phyloP scores from a whole-genome alignment of 1,284 basidiomycete genomes.

The Nidula niveotomentosa region DNA sequence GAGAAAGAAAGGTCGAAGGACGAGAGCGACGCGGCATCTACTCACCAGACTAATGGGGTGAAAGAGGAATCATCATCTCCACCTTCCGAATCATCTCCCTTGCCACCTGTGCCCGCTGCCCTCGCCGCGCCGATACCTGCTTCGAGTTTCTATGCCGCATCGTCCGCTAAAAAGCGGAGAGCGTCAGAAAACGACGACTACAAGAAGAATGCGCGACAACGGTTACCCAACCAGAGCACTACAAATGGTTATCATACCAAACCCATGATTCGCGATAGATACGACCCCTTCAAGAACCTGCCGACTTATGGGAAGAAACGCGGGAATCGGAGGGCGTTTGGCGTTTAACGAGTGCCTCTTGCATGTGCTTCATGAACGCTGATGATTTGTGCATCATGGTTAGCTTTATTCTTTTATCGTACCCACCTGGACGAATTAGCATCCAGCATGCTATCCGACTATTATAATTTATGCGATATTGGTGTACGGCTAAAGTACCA shows the following conservation, averaged over 20 bases:
- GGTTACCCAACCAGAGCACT: conserved; percentile 14
- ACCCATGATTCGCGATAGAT: conserved; percentile 6
- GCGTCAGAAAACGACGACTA: neutral
- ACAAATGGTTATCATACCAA: conserved; percentile 20
- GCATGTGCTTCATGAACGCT: conserved; percentile 1
- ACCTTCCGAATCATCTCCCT: neutral
- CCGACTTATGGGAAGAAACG: conserved; percentile 13
- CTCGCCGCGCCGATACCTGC: neutral
- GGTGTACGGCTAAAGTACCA: too few species aligned
- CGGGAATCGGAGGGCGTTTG: conserved; percentile 24
- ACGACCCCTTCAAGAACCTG: conserved; percentile 16
- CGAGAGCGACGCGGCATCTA: conserved; percentile 7
- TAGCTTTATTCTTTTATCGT: neutral
- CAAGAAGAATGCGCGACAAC: neutral
- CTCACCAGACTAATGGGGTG: conserved; percentile 8
- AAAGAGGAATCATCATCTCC: neutral
- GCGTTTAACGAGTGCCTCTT: conserved; percentile 18
- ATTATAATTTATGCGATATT: too few species aligned
- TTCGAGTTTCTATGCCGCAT: neutral
- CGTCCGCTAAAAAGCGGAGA: neutral
- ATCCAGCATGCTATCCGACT: neutral
- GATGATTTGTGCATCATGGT: too few species aligned
- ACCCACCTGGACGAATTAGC: conserved; percentile 3
- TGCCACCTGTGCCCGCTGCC: neutral
- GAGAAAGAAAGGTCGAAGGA: conserved; percentile 7